Evolutionary conservation across 495 filamentous ascomycete genomes (phyloP).

Genomic region (Melanomma pulvis-pyrius): DNA sequence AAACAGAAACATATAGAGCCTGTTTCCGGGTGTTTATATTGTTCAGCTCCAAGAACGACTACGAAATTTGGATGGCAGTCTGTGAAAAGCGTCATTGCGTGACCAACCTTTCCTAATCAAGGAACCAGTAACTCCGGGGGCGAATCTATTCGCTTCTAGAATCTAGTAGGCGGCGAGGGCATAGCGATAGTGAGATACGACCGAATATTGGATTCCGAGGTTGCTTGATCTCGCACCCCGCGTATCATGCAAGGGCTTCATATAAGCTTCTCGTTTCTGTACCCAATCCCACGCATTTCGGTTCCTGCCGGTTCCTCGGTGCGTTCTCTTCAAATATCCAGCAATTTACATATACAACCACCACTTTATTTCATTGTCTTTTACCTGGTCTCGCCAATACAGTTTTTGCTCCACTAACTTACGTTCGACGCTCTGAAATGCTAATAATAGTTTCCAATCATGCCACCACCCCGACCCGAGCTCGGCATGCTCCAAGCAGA

Average conservation of each 20-base stretch:
- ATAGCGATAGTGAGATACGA: conserved; percentile 8
- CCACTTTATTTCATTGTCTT: conserved; percentile 21
- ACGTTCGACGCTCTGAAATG: conserved; percentile 2
- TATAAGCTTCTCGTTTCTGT: conserved; percentile 29
- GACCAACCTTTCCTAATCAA: conserved; percentile 4
- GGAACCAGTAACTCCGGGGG: neutral
- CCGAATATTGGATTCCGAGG: conserved; percentile 14
- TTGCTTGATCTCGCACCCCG: conserved; percentile 1
- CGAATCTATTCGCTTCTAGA: conserved; percentile 24
- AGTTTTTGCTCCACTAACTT: neutral
- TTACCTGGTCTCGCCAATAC: conserved; percentile 24
- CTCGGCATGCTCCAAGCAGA: conserved; percentile 1
- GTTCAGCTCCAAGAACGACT: neutral
- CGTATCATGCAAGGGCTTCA: conserved; percentile 29
- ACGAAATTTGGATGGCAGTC: neutral
- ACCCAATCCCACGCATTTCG: conserved; percentile 18
- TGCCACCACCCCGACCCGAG: conserved; percentile 14
- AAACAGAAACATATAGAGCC: conserved; percentile 8
- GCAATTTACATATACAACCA: conserved; percentile 33
- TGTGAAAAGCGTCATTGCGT: neutral
- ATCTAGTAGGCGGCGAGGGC: neutral
- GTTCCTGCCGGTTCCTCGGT: conserved; percentile 31
- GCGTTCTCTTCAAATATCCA: conserved; percentile 32
- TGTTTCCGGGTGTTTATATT: conserved; percentile 14
- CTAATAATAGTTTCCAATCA: conserved; percentile 30